These are phyloP conservation scores for Clarireedia sp. DNA, from an alignment of 2,329 filamentous ascomycete species.

Conservation along the genomic window DNA sequence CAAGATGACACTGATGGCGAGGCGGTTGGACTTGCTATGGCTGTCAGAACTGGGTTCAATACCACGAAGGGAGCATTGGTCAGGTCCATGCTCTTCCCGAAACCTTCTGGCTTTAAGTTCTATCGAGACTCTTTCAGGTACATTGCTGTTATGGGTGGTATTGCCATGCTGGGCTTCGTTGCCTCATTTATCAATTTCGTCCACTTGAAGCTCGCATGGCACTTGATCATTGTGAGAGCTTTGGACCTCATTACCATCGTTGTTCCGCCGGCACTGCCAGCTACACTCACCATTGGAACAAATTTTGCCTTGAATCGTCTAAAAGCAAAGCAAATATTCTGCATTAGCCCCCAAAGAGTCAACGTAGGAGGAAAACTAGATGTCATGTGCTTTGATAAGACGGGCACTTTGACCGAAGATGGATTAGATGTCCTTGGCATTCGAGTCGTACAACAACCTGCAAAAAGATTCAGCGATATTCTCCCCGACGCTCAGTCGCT, in stretches of 20 bases:
- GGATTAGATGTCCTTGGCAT: slow-evolving; percentile 89
- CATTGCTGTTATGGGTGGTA: slow-evolving; percentile 88
- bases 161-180: slow-evolving; percentile 80
- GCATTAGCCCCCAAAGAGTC: slow-evolving; percentile 93
- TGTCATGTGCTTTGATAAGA: slow-evolving; percentile 97
- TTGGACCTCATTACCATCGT: slow-evolving; percentile 96
- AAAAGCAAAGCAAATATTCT: slow-evolving; percentile 87
- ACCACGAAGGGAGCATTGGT: slow-evolving; percentile 95
- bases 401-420: slow-evolving; percentile 94
- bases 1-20: slow-evolving; percentile 82
- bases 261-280: slow-evolving; percentile 87
- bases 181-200: slow-evolving; percentile 93
- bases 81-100: slow-evolving; percentile 96
- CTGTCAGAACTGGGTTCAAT: slow-evolving; percentile 91
- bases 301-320: slow-evolving; percentile 86
- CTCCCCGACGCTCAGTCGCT: slow-evolving; percentile 57
- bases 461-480: slow-evolving; percentile 64
- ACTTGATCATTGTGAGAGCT: slow-evolving; percentile 84
- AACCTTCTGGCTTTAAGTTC: slow-evolving; percentile 97
- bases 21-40: slow-evolving; percentile 83
- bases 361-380: slow-evolving; percentile 96
- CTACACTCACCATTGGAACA: slow-evolving; percentile 90
- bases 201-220: slow-evolving; percentile 73
- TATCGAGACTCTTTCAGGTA: slow-evolving; percentile 97
- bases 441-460: slow-evolving; percentile 60